Conservation (phyloP, 495 filamentous ascomycete genomes). For the Penicillium verhagenii region DNA sequence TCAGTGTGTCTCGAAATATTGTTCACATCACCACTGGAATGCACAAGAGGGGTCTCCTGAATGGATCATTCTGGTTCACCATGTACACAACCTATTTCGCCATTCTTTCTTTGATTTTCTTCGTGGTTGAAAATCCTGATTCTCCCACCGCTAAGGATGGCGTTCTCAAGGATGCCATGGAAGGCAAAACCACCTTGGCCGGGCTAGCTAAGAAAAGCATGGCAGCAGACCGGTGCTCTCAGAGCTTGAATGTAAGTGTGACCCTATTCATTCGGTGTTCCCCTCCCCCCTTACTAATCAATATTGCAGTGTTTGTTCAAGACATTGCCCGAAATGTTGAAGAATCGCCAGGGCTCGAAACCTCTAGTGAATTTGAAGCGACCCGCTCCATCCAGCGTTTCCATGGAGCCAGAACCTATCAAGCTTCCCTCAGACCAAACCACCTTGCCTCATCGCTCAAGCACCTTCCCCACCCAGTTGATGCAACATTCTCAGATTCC, state of each 20-base stretch:
- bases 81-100: constrained; percentile 97
- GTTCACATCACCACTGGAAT: constrained; percentile 90
- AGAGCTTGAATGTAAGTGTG: constrained; percentile 64
- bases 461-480: constrained; percentile 47
- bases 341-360: constrained; percentile 50
- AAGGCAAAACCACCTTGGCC: constrained; percentile 77
- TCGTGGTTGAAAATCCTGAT: constrained; percentile 84
- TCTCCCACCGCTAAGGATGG: constrained; percentile 68
- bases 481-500: constrained; percentile 12
- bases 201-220: constrained; percentile 77
- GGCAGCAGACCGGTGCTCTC: constrained; percentile 82
- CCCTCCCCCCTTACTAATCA: neutral
- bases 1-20: constrained; percentile 90
- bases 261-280: neutral
- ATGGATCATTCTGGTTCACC: constrained; percentile 94
- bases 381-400: constrained; percentile 30
- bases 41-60: constrained; percentile 76
- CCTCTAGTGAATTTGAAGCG: constrained; percentile 44
- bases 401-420: constrained; percentile 24
- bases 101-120: constrained; percentile 86
- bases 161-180: constrained; percentile 78
- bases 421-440: constrained; percentile 28
- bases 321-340: constrained; percentile 68
- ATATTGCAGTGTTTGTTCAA: constrained; percentile 67
- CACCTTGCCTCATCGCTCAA: constrained; percentile 42